Evolutionary conservation across 1,139 yeast species (phyloP).

Genomic region (Protomyces inundatus): DNA sequence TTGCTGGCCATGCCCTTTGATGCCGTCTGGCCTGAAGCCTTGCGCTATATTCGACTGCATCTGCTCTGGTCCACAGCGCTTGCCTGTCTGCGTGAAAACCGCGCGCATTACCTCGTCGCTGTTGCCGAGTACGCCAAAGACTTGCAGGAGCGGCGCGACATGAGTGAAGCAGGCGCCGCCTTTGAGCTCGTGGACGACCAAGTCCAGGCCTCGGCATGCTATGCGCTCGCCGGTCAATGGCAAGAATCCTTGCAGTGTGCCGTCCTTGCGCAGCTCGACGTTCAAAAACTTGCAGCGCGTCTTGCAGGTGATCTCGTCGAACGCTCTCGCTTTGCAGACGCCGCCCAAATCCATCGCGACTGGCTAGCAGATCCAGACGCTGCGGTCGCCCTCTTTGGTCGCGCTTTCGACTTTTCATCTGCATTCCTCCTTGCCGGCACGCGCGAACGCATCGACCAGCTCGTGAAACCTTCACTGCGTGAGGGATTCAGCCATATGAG

Average conservation of each 20-base stretch:
- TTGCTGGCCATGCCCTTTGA: slow-evolving; percentile 48
- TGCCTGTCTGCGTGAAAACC: slow-evolving; percentile 54
- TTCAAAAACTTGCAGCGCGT: slow-evolving; percentile 34
- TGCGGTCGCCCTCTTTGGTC: slow-evolving; percentile 65
- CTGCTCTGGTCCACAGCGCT: slow-evolving; percentile 68
- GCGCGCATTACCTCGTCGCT: slow-evolving; percentile 48
- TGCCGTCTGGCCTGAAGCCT: slow-evolving; percentile 53
- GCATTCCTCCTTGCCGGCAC: slow-evolving; percentile 62
- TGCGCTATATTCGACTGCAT: slow-evolving; percentile 67
- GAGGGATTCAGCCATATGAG: slow-evolving; percentile 87
- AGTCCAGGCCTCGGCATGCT: slow-evolving; percentile 63
- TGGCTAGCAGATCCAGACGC: slow-evolving; percentile 58
- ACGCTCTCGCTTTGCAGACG: slow-evolving; percentile 69
- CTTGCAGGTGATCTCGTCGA: slow-evolving; percentile 59
- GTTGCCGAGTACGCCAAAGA: slow-evolving; percentile 30
- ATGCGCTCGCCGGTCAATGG: slow-evolving; percentile 65
- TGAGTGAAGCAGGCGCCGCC: slow-evolving; percentile 67
- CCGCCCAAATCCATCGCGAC: slow-evolving; percentile 70
- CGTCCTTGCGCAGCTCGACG: slow-evolving; percentile 37
- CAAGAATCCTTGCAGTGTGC: slow-evolving; percentile 69
- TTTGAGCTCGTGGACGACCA: slow-evolving; percentile 62
- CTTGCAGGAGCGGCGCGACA: slow-evolving; percentile 34
- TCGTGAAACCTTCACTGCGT: slow-evolving; percentile 67
- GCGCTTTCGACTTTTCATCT: slow-evolving; percentile 65
- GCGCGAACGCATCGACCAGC: slow-evolving; percentile 42